Base-by-base conservation (phyloP, 768 basidiomycete genomes). In the Mycena polygramma region DNA sequence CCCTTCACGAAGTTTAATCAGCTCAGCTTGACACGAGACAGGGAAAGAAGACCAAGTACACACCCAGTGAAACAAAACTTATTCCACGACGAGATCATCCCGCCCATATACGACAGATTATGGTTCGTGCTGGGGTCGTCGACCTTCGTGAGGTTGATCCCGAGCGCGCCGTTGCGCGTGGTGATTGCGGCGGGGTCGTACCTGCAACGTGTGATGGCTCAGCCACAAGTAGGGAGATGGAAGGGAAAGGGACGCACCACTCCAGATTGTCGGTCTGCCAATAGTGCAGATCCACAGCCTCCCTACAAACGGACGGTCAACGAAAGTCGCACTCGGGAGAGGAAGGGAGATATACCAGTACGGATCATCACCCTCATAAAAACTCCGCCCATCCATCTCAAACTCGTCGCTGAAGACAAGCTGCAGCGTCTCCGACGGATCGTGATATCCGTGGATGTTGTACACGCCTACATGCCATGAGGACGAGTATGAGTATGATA, bases 301-400 rank as follows among this genome's bases (percentile, higher is more conserved):
- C 84, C 85, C 64, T 57, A 45, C 14, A n/a, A n/a, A n/a, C n/a
- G n/a, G n/a, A n/a, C n/a, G n/a, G n/a, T n/a, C n/a, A n/a, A n/a
- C n/a, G n/a, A n/a, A n/a, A n/a, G n/a, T n/a, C n/a, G n/a, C n/a
- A n/a, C n/a, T n/a, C n/a, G n/a, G n/a, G n/a, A n/a, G n/a, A n/a
- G 19, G 55, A 22, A 36, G 24, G 41, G 7, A 22, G 59, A 13
- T 30, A 57, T 26, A 65, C 75, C 86, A 91, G 74, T 87, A 91
- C 3, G 90, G 90, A 77, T 90, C 90, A 67, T 90, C 89, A 4
- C 89, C 93, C 7, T 89, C 85, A 79, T 89, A 91, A 77, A 93
- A 93, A 10, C 89, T 83, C 13, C 92, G 83, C 0, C 92, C 94
- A 4, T 92, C 92, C 30, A 76, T 77, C 68, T 95, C n/a, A n/a